Percentiles rank a stretch among this genome's conserved stretches.
These are phyloP conservation scores for Aspergillus pseudoglaucus DNA, from an alignment of 2,329 filamentous ascomycete genomes.

Conservation along the genomic window DNA sequence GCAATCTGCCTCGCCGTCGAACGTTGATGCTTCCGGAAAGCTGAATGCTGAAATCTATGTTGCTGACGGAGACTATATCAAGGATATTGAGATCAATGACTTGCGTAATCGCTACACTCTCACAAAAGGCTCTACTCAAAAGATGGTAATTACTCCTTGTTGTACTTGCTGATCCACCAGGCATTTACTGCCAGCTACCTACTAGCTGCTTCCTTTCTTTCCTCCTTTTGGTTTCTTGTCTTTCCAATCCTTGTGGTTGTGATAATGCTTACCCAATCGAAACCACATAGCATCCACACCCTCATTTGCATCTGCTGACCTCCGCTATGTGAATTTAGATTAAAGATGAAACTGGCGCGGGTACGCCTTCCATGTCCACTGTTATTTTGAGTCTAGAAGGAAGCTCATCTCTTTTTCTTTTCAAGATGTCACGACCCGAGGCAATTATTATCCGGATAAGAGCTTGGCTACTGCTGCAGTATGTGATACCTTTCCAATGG, in stretches of 20 bases:
- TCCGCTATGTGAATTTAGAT: conserved; percentile 86
- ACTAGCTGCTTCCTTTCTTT: conserved; percentile 28
- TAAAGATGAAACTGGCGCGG: conserved; percentile 98
- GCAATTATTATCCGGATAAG: conserved; percentile 95
- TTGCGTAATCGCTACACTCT: conserved; percentile 92
- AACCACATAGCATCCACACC: conserved; percentile 52
- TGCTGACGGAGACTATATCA: conserved; percentile 94
- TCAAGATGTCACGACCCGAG: conserved; percentile 97
- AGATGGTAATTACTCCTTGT: conserved; percentile 92
- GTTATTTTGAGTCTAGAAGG: conserved; percentile 43
- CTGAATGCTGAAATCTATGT: conserved; percentile 88
- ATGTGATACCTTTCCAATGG: conserved; percentile 36
- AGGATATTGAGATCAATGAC: conserved; percentile 98
- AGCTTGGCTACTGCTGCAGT: conserved; percentile 91
- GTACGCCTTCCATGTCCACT: conserved; percentile 62
- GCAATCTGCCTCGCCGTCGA: conserved; percentile 49
- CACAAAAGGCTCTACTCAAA: conserved; percentile 94
- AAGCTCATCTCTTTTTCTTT: conserved; percentile 56
- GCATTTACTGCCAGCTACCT: conserved; percentile 36
- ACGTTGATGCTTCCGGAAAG: conserved; percentile 46
- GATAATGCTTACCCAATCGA: conserved; percentile 63
- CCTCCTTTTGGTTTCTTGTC: conserved; percentile 23
- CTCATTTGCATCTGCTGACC: conserved; percentile 93
- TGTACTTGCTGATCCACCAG: conserved; percentile 61
- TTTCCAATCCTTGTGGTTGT: conserved; percentile 42